Evolutionary conservation across 805 yeast genomes (phyloP).

Genomic region (Cyberlindnera meyerae): DNA sequence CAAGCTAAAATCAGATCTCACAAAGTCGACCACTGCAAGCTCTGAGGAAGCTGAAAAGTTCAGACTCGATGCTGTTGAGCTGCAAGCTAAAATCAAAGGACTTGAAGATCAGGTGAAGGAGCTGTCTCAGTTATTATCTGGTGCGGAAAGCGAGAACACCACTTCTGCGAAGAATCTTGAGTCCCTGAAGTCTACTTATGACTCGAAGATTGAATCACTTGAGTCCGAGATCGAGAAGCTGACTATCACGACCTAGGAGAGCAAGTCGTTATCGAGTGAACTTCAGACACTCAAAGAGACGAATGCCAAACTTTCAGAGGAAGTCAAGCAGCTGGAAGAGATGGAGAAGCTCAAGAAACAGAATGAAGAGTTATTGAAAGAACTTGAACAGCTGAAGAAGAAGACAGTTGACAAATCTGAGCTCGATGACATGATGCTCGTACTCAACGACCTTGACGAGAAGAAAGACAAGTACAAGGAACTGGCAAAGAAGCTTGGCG

Average conservation of each 20-base stretch:
- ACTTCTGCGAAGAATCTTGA: no score
- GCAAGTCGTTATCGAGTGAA: no score
- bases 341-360: constrained; percentile 7
- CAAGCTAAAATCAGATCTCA: neutral
- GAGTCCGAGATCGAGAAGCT: no score
- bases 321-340: constrained; percentile 8
- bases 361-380: constrained; percentile 19
- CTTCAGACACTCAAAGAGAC: no score
- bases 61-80: neutral
- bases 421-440: constrained; percentile 68
- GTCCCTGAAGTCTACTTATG: neutral
- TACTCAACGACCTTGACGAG: constrained; percentile 75
- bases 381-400: constrained; percentile 15
- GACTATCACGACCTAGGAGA: no score
- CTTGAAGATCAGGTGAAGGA: no score
- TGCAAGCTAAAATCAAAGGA: neutral
- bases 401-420: constrained; percentile 44
- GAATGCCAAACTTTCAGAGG: no score
- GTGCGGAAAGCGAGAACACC: no score
- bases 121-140: no score
- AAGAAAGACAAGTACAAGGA: constrained; percentile 53
- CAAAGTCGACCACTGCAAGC: neutral
- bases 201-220: no score
- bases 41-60: constrained; percentile 1
- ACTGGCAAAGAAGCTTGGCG: constrained; percentile 47